Evolutionary conservation across 129 eudicot genomes (phyloP).

Genomic region (Cynara cardunculus): DNA sequence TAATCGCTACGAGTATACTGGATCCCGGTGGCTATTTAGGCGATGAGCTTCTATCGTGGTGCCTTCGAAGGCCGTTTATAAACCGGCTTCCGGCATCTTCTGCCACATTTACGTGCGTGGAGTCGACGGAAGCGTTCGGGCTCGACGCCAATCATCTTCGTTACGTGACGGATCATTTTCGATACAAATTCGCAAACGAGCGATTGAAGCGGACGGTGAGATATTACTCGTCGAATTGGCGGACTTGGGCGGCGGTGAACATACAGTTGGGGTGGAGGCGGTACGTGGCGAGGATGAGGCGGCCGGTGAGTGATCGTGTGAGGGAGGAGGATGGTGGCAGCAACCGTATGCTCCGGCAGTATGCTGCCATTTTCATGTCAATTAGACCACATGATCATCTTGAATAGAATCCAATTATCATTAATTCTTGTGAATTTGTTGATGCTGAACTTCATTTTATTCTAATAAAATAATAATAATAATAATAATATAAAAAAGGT

Average conservation of each 20-base stretch:
- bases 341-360: slow-evolving; percentile 48
- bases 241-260: slow-evolving; percentile 97
- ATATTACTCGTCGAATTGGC: slow-evolving; percentile 85
- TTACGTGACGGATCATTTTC: slow-evolving; percentile 84
- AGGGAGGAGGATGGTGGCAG: slow-evolving; percentile 34
- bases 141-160: slow-evolving; percentile 69
- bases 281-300: slow-evolving; percentile 53
- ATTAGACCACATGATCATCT: slow-evolving; percentile 78
- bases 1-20: slow-evolving; percentile 64
- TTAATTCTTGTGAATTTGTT: neutral
- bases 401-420: slow-evolving; percentile 26
- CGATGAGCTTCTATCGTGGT: slow-evolving; percentile 91
- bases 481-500: no score
- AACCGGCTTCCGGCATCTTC: slow-evolving; percentile 88
- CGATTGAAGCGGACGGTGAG: slow-evolving; percentile 66
- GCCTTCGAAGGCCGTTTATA: slow-evolving; percentile 78
- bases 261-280: slow-evolving; percentile 92
- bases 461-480: no score
- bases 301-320: slow-evolving; percentile 20
- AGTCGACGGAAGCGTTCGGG: slow-evolving; percentile 76
- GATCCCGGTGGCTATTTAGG: slow-evolving; percentile 91
- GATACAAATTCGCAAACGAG: slow-evolving; percentile 90
- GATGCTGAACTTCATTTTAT: no score
- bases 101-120: slow-evolving; percentile 74
- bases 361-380: slow-evolving; percentile 72